Evolutionary conservation across 2,329 filamentous ascomycete species (phyloP).

Genomic region (Fusarium sp.): DNA sequence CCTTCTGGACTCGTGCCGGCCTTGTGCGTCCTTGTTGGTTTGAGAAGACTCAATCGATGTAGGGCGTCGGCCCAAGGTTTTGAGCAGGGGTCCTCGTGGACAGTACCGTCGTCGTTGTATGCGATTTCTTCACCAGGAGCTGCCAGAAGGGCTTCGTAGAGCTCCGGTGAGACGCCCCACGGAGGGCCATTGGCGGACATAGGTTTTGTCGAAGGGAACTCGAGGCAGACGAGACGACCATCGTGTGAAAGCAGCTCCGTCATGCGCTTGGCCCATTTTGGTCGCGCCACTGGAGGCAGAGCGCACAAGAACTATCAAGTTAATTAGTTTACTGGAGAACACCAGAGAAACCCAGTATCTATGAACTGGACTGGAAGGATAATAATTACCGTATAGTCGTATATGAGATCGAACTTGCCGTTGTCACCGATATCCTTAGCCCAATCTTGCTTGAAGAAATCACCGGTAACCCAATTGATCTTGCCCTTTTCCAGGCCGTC

Average conservation of each 20-base stretch:
- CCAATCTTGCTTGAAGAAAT: slow-evolving; percentile 75
- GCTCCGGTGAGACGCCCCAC: slow-evolving; percentile 73
- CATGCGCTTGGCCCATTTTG: slow-evolving; percentile 65
- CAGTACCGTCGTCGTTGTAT: slow-evolving; percentile 63
- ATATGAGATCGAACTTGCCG: slow-evolving; percentile 72
- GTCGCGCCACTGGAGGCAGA: slow-evolving; percentile 63
- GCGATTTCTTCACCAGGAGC: slow-evolving; percentile 74
- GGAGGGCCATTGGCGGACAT: slow-evolving; percentile 75
- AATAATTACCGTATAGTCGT: slow-evolving; percentile 68
- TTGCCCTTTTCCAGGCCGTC: slow-evolving; percentile 58
- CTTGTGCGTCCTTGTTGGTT: slow-evolving; percentile 62
- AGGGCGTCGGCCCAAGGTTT: slow-evolving; percentile 55
- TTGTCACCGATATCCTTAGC: slow-evolving; percentile 54
- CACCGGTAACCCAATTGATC: slow-evolving; percentile 67
- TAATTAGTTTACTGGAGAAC: slow-evolving; percentile 24
- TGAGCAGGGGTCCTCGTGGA: slow-evolving; percentile 54
- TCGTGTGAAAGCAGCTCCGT: slow-evolving; percentile 59
- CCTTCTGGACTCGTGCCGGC: slow-evolving; percentile 59
- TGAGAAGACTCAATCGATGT: slow-evolving; percentile 60
- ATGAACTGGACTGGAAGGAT: neutral
- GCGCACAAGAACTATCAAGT: slow-evolving; percentile 69
- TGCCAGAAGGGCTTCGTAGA: slow-evolving; percentile 77
- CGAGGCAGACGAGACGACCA: slow-evolving; percentile 72
- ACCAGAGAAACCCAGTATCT: neutral
- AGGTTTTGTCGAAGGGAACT: slow-evolving; percentile 81